Evolutionary conservation across 345 rosid species (phyloP).

Genomic region (Acer yangbiense): DNA sequence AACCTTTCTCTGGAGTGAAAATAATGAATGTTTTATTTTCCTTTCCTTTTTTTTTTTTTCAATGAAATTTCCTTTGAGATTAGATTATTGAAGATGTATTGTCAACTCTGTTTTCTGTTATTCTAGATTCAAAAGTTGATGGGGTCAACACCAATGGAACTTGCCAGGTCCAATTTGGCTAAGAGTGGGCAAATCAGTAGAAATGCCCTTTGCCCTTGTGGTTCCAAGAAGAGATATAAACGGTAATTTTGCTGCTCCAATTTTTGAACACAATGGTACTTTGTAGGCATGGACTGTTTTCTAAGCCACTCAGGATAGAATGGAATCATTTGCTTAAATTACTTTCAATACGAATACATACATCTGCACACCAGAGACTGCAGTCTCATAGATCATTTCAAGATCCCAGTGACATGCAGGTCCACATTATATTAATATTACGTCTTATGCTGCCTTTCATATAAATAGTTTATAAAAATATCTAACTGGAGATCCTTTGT

Average conservation of each 20-base stretch:
- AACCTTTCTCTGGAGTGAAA: not conserved
- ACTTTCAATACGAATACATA: not conserved
- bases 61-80: not conserved
- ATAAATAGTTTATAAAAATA: not conserved
- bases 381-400: not conserved
- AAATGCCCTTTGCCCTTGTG: conserved; percentile 91
- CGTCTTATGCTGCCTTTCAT: not conserved
- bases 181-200: conserved; percentile 94
- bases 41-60: not conserved
- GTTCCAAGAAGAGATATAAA: conserved; percentile 95
- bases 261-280: not conserved
- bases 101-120: conserved; percentile 10
- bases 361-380: not conserved
- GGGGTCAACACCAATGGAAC: conserved; percentile 84
- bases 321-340: not conserved
- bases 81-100: not conserved
- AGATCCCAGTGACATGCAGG: not conserved
- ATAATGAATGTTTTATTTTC: too few species aligned
- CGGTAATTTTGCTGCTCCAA: conserved; percentile 43
- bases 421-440: not conserved
- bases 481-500: not conserved
- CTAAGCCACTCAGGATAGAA: not conserved
- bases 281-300: not conserved
- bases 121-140: conserved; percentile 81
- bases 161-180: conserved; percentile 84